A percentile compares a stretch with the other conserved stretches of the same genome.
phyloP scores from a whole-genome alignment of 495 filamentous ascomycete species.

The Lichenothelia convexa region DNA sequence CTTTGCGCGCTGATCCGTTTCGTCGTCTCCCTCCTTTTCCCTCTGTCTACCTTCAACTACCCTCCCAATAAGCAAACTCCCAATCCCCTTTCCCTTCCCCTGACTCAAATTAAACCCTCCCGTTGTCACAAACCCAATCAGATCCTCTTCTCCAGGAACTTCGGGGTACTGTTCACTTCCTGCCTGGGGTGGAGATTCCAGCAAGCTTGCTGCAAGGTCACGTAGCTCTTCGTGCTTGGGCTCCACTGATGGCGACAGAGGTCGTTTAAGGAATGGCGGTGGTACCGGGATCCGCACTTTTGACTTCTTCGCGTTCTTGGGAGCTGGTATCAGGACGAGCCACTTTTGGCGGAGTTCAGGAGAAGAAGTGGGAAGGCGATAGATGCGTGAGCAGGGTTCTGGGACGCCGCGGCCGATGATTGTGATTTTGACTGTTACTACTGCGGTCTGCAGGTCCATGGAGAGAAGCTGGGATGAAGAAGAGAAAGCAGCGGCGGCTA shows the following conservation, averaged over 20 bases:
- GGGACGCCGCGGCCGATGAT: slow-evolving; percentile 42
- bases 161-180: slow-evolving; percentile 36
- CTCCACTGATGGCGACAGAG: too few species aligned
- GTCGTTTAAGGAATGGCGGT: slow-evolving; percentile 10
- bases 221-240: slow-evolving; percentile 6
- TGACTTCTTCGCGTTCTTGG: slow-evolving; percentile 5
- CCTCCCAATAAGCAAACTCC: slow-evolving; percentile 44
- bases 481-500: slow-evolving; percentile 6
- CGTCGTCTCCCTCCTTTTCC: slow-evolving; percentile 7
- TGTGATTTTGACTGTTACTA: slow-evolving; percentile 37
- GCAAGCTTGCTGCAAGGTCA: slow-evolving; percentile 21
- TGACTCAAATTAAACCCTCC: slow-evolving; percentile 68
- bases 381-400: slow-evolving; percentile 45
- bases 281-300: slow-evolving; percentile 2
- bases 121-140: slow-evolving; percentile 83
- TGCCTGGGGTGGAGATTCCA: slow-evolving; percentile 19
- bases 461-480: neutral
- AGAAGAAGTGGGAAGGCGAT: slow-evolving; percentile 41
- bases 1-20: slow-evolving; percentile 11
- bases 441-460: neutral
- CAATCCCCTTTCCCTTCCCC: slow-evolving; percentile 60
- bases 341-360: slow-evolving; percentile 32
- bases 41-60: slow-evolving; percentile 22
- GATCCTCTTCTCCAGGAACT: slow-evolving; percentile 53
- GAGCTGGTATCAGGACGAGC: slow-evolving; percentile 24